These are phyloP conservation scores for Paecilomyces sp. DNA, from an alignment of 2,329 filamentous ascomycete species.

Conservation along the genomic window DNA sequence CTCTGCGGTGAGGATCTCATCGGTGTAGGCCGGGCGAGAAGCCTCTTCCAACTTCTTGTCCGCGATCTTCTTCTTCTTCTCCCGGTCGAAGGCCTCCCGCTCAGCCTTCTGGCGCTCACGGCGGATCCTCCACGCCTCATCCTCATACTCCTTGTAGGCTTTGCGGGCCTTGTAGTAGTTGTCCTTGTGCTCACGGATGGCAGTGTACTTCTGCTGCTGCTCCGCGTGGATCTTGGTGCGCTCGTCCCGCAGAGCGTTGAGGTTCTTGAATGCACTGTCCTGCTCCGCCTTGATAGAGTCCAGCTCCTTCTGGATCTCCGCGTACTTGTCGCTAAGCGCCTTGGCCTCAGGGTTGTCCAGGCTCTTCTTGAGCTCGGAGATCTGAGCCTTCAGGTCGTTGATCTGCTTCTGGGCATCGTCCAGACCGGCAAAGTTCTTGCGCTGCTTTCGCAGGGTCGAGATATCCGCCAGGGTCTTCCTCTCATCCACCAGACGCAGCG, in stretches of 20 bases:
- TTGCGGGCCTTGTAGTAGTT: constrained; percentile 75
- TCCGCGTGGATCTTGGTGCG: constrained; percentile 74
- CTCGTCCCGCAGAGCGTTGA: constrained; percentile 78
- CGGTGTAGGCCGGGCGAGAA: constrained; percentile 72
- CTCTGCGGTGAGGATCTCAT: constrained; percentile 86
- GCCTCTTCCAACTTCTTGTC: constrained; percentile 48
- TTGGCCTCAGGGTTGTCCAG: constrained; percentile 89
- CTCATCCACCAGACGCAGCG: constrained; percentile 95
- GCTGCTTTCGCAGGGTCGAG: constrained; percentile 73
- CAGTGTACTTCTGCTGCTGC: constrained; percentile 77
- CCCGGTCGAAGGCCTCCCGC: constrained; percentile 50
- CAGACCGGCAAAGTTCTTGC: constrained; percentile 83
- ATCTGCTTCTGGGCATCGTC: constrained; percentile 84
- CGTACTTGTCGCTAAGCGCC: constrained; percentile 80
- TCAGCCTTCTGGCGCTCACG: constrained; percentile 76
- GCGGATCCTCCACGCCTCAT: constrained; percentile 67
- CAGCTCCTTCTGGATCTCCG: constrained; percentile 76
- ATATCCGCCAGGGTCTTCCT: constrained; percentile 86
- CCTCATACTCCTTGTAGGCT: constrained; percentile 77
- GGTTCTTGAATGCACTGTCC: constrained; percentile 81
- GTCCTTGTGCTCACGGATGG: constrained; percentile 82
- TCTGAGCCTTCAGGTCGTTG: constrained; percentile 76
- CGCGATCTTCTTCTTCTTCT: constrained; percentile 45
- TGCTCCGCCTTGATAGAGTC: constrained; percentile 88
- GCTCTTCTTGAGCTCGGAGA: constrained; percentile 79